phyloP scores from a whole-genome alignment of 345 rosid species.

The Pistacia atlantica region DNA sequence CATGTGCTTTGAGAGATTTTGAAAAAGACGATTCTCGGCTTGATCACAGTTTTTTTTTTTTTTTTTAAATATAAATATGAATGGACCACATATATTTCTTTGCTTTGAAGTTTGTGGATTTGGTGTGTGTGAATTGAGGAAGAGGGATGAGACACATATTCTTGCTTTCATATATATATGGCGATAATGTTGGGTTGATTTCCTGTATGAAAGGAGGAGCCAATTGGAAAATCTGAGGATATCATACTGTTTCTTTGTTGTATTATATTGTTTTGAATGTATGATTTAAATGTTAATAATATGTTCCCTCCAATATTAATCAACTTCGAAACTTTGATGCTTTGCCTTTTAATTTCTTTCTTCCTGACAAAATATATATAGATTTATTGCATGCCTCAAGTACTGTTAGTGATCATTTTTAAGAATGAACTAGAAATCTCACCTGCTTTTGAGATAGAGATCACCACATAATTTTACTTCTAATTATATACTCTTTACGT shows the following conservation, averaged over 20 bases:
- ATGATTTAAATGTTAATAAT: no score
- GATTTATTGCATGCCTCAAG: not conserved
- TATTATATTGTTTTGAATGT: no score
- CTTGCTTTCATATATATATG: not conserved
- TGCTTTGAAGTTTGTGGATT: slow-evolving; percentile 12
- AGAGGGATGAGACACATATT: no score
- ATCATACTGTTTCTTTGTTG: no score
- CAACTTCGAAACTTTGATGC: not conserved
- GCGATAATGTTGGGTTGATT: not conserved
- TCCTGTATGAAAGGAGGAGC: not conserved
- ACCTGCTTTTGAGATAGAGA: not conserved
- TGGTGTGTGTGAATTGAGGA: not conserved
- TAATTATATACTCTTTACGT: no score
- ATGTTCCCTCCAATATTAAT: not conserved
- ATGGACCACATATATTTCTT: not conserved
- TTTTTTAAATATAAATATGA: not conserved
- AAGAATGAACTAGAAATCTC: not conserved
- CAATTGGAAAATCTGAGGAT: no score
- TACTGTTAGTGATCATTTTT: not conserved
- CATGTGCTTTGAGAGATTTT: not conserved
- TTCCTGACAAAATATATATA: not conserved
- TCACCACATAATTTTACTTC: no score
- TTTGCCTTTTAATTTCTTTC: not conserved
- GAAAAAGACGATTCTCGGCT: not conserved
- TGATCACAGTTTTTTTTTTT: no score